These are phyloP conservation scores for Fusarium nygamai DNA, from an alignment of 2,329 filamentous ascomycete species.

Conservation along the genomic window DNA sequence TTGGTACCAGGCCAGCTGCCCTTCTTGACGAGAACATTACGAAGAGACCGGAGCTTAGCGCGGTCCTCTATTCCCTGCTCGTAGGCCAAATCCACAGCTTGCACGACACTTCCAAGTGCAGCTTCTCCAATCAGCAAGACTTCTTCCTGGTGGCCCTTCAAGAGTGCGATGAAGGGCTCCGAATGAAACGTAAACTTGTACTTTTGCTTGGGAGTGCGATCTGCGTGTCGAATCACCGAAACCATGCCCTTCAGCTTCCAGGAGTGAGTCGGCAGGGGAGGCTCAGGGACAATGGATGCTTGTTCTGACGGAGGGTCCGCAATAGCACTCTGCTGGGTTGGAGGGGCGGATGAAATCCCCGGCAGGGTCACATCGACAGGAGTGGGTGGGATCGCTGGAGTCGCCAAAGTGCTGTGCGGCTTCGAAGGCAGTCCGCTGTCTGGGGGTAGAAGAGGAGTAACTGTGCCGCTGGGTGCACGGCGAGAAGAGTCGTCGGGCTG, in stretches of 20 bases:
- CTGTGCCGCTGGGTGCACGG: slow-evolving; percentile 41
- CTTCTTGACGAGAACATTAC: slow-evolving; percentile 91
- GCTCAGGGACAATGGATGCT: slow-evolving; percentile 60
- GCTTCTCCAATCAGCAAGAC: slow-evolving; percentile 93
- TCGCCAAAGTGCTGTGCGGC: slow-evolving; percentile 50
- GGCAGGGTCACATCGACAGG: slow-evolving; percentile 45
- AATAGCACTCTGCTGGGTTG: slow-evolving; percentile 45
- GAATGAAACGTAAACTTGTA: slow-evolving; percentile 99
- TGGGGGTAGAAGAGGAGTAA: slow-evolving; percentile 45
- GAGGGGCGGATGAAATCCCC: slow-evolving; percentile 45
- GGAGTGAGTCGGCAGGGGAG: slow-evolving; percentile 84
- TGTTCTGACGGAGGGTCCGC: slow-evolving; percentile 45
- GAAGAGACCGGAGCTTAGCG: slow-evolving; percentile 84
- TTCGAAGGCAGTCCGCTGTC: slow-evolving; percentile 48
- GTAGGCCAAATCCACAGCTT: slow-evolving; percentile 85
- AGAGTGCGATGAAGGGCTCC: slow-evolving; percentile 91
- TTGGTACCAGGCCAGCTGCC: slow-evolving; percentile 95
- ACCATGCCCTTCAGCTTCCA: slow-evolving; percentile 99
- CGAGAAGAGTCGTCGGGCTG: slow-evolving; percentile 40
- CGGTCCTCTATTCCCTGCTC: slow-evolving; percentile 83
- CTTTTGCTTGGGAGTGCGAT: slow-evolving; percentile 98
- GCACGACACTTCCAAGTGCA: slow-evolving; percentile 86
- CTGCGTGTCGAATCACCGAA: slow-evolving; percentile 93
- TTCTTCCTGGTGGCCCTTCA: slow-evolving; percentile 96
- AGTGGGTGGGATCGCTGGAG: slow-evolving; percentile 49